Conservation (phyloP, 2,329 filamentous ascomycete species). For the Microcyclospora pomicola region DNA sequence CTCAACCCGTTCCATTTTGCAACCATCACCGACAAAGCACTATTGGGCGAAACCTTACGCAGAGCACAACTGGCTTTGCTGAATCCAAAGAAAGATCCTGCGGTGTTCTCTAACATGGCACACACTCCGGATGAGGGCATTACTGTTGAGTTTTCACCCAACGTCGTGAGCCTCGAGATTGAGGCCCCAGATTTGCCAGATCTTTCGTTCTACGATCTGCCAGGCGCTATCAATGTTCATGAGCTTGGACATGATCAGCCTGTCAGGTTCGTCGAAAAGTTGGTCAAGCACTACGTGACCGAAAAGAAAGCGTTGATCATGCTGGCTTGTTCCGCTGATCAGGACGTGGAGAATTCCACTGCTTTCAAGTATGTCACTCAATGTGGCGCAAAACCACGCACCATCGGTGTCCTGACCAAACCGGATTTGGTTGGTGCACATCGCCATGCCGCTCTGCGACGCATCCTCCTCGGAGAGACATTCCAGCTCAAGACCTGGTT, state of each 20-base stretch:
- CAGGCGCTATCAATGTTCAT: conserved; percentile 63
- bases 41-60: conserved; percentile 54
- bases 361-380: conserved; percentile 48
- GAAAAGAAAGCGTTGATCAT: conserved; percentile 61
- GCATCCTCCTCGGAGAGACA: conserved; percentile 41
- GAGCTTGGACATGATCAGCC: conserved; percentile 50
- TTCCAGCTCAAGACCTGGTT: conserved; percentile 53
- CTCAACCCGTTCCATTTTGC: conserved; percentile 42
- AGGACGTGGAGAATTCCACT: conserved; percentile 61
- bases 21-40: conserved; percentile 43
- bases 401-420: conserved; percentile 58
- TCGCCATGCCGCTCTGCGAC: conserved; percentile 28
- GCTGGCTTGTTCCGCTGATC: conserved; percentile 60
- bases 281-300: conserved; percentile 56
- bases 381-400: conserved; percentile 28
- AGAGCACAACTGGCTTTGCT: conserved; percentile 68
- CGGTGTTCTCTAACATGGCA: conserved; percentile 10
- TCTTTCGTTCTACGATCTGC: conserved; percentile 72
- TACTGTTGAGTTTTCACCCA: conserved; percentile 63
- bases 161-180: conserved; percentile 65
- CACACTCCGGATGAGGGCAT: not conserved
- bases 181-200: conserved; percentile 56
- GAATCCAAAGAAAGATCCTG: conserved; percentile 45
- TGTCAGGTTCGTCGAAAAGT: conserved; percentile 53
- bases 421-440: conserved; percentile 45